A percentile compares a stretch with the other conserved stretches of the same genome.
Conservation (phyloP, 2,329 filamentous ascomycete species). For the Coleophoma eucalyptorum region DNA sequence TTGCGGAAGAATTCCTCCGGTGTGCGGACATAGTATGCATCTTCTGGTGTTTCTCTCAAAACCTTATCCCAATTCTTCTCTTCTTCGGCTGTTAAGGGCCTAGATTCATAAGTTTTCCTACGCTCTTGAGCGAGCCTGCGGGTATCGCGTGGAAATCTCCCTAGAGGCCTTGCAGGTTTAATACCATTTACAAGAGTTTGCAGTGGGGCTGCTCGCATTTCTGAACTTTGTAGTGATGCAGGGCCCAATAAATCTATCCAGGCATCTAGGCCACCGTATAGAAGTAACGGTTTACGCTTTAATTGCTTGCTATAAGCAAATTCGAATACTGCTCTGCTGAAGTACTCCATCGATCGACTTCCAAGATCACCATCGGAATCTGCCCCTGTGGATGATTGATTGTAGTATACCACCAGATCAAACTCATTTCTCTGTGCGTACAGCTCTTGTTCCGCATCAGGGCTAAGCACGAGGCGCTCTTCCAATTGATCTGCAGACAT, state of each 20-base stretch:
- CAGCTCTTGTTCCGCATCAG: slow-evolving; percentile 68
- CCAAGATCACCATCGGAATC: slow-evolving; percentile 38
- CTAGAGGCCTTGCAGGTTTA: slow-evolving; percentile 39
- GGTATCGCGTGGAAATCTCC: slow-evolving; percentile 38
- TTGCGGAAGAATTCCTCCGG: slow-evolving; percentile 82
- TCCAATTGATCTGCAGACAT: slow-evolving; percentile 58
- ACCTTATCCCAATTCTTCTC: slow-evolving; percentile 77
- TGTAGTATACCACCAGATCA: slow-evolving; percentile 88
- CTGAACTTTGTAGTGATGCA: slow-evolving; percentile 39
- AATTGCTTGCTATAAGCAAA: slow-evolving; percentile 79
- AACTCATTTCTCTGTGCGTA: slow-evolving; percentile 73
- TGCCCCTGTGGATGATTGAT: slow-evolving; percentile 52
- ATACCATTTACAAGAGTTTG: too few relatives aligned
- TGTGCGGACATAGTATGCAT: slow-evolving; percentile 57
- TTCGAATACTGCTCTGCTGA: slow-evolving; percentile 77
- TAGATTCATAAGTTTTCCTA: slow-evolving; percentile 45
- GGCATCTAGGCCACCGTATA: slow-evolving; percentile 78
- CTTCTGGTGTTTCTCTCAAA: slow-evolving; percentile 60
- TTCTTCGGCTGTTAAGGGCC: slow-evolving; percentile 76
- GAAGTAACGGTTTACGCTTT: slow-evolving; percentile 68
- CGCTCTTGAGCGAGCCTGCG: slow-evolving; percentile 16
- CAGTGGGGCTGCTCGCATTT: neutral
- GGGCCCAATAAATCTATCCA: slow-evolving; percentile 81
- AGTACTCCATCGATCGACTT: slow-evolving; percentile 58
- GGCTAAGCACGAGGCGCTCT: slow-evolving; percentile 68